These are phyloP conservation scores for Colletotrichum liaoningense DNA, from an alignment of 2,329 filamentous ascomycete genomes.

Conservation along the genomic window DNA sequence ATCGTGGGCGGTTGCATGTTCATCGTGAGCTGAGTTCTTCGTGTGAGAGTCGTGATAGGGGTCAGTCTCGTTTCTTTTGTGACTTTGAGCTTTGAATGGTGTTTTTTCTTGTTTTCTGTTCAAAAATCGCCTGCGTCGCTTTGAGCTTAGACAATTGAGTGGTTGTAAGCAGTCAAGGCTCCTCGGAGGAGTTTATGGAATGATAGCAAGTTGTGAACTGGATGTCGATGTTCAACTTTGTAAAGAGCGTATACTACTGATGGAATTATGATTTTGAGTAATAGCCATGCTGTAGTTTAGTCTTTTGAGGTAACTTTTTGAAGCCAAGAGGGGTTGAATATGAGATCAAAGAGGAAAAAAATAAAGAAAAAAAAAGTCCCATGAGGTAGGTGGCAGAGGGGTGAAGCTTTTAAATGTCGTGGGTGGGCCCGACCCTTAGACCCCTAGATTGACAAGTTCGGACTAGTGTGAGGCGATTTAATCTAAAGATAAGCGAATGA, in stretches of 20 bases:
- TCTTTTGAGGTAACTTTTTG: background rate
- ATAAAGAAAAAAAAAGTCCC: background rate
- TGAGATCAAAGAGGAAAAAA: background rate
- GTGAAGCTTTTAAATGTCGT: conserved; percentile 16
- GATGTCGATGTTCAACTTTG: conserved; percentile 8
- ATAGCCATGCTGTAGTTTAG: conserved; percentile 12
- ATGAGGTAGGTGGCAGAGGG: conserved; percentile 8
- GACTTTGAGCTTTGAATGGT: background rate
- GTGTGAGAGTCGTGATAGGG: background rate
- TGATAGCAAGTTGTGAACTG: background rate
- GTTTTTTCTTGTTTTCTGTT: background rate
- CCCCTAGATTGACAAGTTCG: conserved; percentile 9
- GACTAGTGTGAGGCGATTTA: conserved; percentile 26
- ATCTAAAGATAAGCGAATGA: conserved; percentile 16
- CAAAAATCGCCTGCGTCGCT: background rate
- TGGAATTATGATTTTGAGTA: background rate
- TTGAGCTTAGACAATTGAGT: background rate
- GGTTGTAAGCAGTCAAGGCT: background rate
- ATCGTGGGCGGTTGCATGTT: conserved; percentile 5
- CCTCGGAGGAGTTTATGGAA: background rate
- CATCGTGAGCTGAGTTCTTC: background rate
- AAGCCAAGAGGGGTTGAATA: background rate
- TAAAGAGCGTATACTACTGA: background rate
- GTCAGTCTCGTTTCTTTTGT: background rate
- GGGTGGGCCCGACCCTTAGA: conserved; percentile 20